Evolutionary conservation across 2,329 filamentous ascomycete genomes (phyloP).

Genomic region (Pseudogymnoascus sp.): DNA sequence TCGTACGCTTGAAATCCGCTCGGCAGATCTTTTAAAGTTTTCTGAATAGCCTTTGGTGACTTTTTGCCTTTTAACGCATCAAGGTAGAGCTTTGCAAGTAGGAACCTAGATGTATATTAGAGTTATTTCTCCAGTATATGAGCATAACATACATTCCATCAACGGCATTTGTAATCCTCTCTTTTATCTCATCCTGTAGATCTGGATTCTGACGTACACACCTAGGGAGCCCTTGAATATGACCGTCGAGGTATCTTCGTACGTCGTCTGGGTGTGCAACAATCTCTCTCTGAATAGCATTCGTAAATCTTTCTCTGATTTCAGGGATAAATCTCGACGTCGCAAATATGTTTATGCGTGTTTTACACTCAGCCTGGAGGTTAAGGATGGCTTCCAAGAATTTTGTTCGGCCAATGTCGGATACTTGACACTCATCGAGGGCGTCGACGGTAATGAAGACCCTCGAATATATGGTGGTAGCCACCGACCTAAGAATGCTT

Average conservation of each 20-base stretch:
- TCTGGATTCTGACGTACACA: conserved; percentile 15
- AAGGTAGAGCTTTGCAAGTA: conserved; percentile 26
- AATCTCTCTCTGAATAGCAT: conserved; percentile 23
- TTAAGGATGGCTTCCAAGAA: conserved; percentile 16
- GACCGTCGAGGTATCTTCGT: conserved; percentile 21
- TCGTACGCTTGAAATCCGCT: conserved; percentile 18
- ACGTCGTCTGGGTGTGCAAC: conserved; percentile 26
- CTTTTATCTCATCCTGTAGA: conserved; percentile 21
- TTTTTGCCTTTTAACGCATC: conserved; percentile 24
- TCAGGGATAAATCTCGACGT: conserved; percentile 27
- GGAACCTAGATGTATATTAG: not conserved
- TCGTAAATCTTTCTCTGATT: conserved; percentile 19
- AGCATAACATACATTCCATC: conserved; percentile 28
- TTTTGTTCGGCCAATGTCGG: not conserved
- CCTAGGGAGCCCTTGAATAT: conserved; percentile 17
- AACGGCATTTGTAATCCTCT: conserved; percentile 17
- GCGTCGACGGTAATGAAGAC: conserved; percentile 16
- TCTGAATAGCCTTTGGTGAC: conserved; percentile 22
- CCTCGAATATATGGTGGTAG: conserved; percentile 13
- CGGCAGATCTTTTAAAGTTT: conserved; percentile 24
- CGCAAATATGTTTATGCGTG: conserved; percentile 23
- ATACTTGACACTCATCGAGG: conserved; percentile 12
- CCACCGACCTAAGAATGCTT: conserved; percentile 15
- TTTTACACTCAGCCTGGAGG: conserved; percentile 15
- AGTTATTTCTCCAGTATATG: not conserved